These are phyloP conservation scores for Xylaria digitata DNA, from an alignment of 2,329 filamentous ascomycete genomes.

Conservation along the genomic window DNA sequence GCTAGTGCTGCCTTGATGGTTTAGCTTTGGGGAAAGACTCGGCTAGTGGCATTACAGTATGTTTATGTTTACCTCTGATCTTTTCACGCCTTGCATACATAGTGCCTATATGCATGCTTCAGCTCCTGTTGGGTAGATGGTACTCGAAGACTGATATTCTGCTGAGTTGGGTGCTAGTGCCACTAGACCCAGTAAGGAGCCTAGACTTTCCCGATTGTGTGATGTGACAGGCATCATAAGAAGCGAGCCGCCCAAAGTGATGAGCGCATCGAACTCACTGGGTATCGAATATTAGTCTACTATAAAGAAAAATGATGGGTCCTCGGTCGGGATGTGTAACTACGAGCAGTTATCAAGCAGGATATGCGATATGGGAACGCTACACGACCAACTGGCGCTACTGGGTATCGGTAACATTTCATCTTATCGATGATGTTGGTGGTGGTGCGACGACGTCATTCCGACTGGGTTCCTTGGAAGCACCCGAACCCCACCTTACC, in stretches of 20 bases:
- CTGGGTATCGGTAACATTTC: neutral
- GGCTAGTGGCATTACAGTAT: neutral
- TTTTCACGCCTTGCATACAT: neutral
- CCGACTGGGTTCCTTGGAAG: conserved; percentile 17
- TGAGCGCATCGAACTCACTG: no score
- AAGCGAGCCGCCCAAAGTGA: no score
- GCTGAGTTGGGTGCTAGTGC: neutral
- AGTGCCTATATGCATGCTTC: conserved; percentile 3
- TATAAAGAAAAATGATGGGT: no score
- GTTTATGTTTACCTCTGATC: neutral
- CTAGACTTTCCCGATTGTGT: neutral
- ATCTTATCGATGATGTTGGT: neutral
- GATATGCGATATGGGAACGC: neutral
- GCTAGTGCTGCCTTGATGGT: neutral
- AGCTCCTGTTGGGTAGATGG: conserved; percentile 6
- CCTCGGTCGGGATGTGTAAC: no score
- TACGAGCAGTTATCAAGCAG: no score
- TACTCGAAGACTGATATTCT: neutral
- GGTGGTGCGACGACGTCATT: conserved; percentile 29
- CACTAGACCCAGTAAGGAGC: neutral
- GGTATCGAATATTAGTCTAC: no score
- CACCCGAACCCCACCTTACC: conserved; percentile 23
- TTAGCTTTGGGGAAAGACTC: neutral
- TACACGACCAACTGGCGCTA: neutral
- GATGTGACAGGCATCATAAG: no score